Conservation (phyloP, 768 basidiomycete species). For the Termitomyces sp. region DNA sequence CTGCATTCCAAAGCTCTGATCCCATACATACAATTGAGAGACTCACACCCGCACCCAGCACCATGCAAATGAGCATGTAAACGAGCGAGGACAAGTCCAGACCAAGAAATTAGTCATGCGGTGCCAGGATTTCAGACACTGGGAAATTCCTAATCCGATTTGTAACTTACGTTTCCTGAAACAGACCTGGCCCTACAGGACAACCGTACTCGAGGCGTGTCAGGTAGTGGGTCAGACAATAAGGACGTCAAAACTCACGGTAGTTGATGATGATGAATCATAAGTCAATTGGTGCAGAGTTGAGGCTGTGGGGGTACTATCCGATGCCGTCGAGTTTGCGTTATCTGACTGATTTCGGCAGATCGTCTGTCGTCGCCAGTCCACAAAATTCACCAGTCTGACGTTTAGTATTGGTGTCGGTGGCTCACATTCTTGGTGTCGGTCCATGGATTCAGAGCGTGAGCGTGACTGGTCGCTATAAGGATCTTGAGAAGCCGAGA, state of each 20-base stretch:
- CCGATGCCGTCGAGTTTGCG: background rate
- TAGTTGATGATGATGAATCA: background rate
- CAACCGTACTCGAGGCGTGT: conserved; percentile 5
- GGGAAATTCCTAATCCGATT: too few species aligned
- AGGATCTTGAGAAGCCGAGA: conserved; percentile 8
- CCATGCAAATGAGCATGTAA: too few species aligned
- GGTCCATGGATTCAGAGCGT: conserved; percentile 11
- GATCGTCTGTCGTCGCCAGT: conserved; percentile 13
- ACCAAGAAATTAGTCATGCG: too few species aligned
- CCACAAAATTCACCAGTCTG: conserved; percentile 22
- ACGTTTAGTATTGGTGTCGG: conserved; percentile 26
- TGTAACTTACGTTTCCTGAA: too few species aligned
- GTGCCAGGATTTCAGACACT: too few species aligned
- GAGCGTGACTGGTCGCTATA: conserved; percentile 3
- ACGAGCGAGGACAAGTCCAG: too few species aligned
- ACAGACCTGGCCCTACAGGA: too few species aligned
- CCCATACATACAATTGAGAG: too few species aligned
- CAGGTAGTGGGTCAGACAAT: background rate
- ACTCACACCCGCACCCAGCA: too few species aligned
- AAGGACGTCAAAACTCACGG: background rate
- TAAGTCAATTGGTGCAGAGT: background rate
- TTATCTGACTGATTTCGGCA: conserved; percentile 2
- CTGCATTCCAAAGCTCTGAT: too few species aligned
- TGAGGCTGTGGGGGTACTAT: conserved; percentile 3
- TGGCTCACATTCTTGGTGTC: background rate